phyloP scores from a whole-genome alignment of 371 early-diverging fungal genomes.

The Chytridiales sp. region DNA sequence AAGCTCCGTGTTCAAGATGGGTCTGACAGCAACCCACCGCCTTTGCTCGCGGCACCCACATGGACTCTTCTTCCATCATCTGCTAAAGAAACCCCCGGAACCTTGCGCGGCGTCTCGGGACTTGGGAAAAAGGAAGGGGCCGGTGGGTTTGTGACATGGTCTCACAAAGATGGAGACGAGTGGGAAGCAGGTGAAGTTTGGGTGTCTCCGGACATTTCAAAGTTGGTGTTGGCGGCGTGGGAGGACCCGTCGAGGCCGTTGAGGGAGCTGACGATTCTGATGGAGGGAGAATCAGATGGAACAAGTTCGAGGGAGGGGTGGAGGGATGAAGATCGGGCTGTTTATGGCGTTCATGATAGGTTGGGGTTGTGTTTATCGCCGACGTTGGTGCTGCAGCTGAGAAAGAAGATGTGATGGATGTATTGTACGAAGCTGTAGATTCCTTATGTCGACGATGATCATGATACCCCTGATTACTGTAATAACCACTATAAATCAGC shows the following conservation, averaged over 20 bases:
- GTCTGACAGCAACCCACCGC: too few relatives aligned
- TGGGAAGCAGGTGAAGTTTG: slow-evolving; percentile 37
- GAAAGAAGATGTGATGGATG: too few relatives aligned
- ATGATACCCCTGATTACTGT: too few relatives aligned
- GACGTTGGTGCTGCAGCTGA: slow-evolving; percentile 23
- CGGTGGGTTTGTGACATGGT: slow-evolving; percentile 11
- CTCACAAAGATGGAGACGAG: slow-evolving; percentile 21
- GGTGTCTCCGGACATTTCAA: slow-evolving; percentile 26
- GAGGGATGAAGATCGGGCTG: slow-evolving; percentile 4
- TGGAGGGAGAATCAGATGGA: slow-evolving; percentile 14
- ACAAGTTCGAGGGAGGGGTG: background rate
- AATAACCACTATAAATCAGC: too few relatives aligned
- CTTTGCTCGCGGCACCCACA: too few relatives aligned
- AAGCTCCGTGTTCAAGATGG: too few relatives aligned
- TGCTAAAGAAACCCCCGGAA: too few relatives aligned
- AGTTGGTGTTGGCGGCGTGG: background rate
- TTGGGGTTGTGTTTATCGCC: slow-evolving; percentile 27
- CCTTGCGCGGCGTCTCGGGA: too few relatives aligned
- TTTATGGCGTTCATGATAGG: slow-evolving; percentile 29
- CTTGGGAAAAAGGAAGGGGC: background rate
- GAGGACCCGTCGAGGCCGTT: background rate
- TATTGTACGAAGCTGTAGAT: too few relatives aligned
- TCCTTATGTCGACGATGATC: too few relatives aligned
- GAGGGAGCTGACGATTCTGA: slow-evolving; percentile 1
- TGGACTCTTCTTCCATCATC: too few relatives aligned